Evolutionary conservation across 495 filamentous ascomycete genomes (phyloP).

Genomic region (Aspergillus steynii): DNA sequence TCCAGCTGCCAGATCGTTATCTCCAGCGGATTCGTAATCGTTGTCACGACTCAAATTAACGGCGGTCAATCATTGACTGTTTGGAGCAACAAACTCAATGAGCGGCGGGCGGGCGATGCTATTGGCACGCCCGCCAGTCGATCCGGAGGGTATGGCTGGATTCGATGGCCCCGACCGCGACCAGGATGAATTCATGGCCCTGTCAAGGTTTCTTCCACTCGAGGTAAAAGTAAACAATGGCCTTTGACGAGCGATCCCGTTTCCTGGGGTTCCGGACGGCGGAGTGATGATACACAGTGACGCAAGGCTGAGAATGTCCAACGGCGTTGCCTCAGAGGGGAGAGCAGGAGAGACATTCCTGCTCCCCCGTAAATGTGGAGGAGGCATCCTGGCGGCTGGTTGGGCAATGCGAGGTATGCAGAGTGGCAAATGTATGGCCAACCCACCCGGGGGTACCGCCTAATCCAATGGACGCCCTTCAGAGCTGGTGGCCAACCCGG

Average conservation of each 20-base stretch:
- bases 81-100: not conserved
- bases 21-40: not conserved
- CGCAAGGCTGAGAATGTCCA: constrained; percentile 6
- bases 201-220: not conserved
- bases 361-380: not conserved
- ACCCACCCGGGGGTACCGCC: not conserved
- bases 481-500: no score
- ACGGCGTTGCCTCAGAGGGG: not conserved
- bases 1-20: not conserved
- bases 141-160: not conserved
- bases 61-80: not conserved
- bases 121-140: not conserved
- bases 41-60: not conserved
- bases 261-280: constrained; percentile 8
- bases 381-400: not conserved
- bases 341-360: not conserved
- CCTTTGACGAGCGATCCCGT: not conserved
- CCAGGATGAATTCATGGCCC: not conserved
- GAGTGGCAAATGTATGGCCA: not conserved
- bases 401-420: not conserved
- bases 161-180: not conserved
- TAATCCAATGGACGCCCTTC: no score
- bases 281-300: constrained; percentile 15
- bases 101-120: not conserved
- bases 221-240: not conserved